Conservation (phyloP, 139 green algal species). For the Ulvella scutata region DNA sequence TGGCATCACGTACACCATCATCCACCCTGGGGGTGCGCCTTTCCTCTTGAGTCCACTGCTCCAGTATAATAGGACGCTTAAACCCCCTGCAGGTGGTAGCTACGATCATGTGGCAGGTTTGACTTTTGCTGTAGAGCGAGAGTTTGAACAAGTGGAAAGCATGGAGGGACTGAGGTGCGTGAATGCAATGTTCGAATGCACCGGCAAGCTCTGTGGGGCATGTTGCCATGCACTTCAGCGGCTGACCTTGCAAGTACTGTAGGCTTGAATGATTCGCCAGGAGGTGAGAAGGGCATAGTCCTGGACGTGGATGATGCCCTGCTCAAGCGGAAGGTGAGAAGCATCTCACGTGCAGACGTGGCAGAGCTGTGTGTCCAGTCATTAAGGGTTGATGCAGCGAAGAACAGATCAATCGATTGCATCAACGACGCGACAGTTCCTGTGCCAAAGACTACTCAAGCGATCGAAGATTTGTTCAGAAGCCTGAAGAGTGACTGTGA, state of each 20-base stretch:
- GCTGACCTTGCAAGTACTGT: not conserved
- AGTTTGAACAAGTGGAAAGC: not conserved
- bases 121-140: not conserved
- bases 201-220: not conserved
- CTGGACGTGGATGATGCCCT: slow-evolving; percentile 68
- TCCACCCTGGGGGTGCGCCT: slow-evolving; percentile 56
- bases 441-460: not conserved
- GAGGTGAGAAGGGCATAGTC: slow-evolving; percentile 43
- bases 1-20: slow-evolving; percentile 57
- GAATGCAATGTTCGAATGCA: not conserved
- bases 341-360: slow-evolving; percentile 63
- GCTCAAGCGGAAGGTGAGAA: slow-evolving; percentile 12
- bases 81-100: slow-evolving; percentile 3
- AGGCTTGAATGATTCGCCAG: slow-evolving; percentile 50
- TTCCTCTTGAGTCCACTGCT: not conserved
- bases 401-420: not conserved
- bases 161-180: not conserved
- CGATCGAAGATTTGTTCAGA: not conserved
- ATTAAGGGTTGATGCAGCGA: not conserved
- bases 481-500: not conserved
- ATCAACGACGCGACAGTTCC: not conserved
- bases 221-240: not conserved
- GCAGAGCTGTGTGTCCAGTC: slow-evolving; percentile 33
- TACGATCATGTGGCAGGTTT: not conserved
- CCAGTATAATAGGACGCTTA: not conserved